Base-by-base conservation (phyloP, 805 yeast species). In the Wickerhamiella domercqiae region DNA sequence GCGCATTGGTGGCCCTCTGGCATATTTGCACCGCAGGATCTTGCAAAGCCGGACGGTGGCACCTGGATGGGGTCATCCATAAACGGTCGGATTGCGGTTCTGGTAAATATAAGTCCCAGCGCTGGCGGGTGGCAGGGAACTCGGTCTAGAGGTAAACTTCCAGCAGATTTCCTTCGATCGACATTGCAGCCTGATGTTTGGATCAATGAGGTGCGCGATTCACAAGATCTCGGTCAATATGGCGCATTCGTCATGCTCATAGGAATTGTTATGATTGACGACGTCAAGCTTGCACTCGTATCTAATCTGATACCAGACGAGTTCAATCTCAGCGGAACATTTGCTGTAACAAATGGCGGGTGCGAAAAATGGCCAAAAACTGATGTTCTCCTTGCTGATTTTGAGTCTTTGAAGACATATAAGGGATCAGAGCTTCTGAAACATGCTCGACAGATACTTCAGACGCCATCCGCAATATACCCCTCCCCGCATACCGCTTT, bases 51-150 rank as follows among this genome's bases (percentile, higher is more conserved):
- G 1, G 84, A 74, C 39, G 81, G 72, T 44, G 96, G 98, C 1
- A 81, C 96, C 0, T 90, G 98, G 98, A 71, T 82, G 1, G 96
- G 94, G 0, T 67, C 78, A 1, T 66, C 72, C 29, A 61, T 61
- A 2, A 82, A 82, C 0, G 51, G 58, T n/a, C 64, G 67, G 41
- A 40, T 86, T 2, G 79, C 93, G 0, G 78, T 78, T 2, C 64
- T 87, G 20, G 75, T 90, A 14, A 87, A 87, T 53, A 74, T 71
- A 52, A 60, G 80, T 34, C 90, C 78, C 47, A 55, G 57, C 5
- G 39, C 44, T 5, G 50, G 43, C 36, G 53, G 44, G 34, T 45
- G 32, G 41, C 43, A 29, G n/a, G 44, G 52, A 11, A 60, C 60
- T 32, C 52, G 71, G 1, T 70, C 77, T 1, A 56, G 80, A 30